These are phyloP conservation scores for Lolium perenne DNA, from an alignment of 176 grass and related monocot species.

Conservation along the genomic window DNA sequence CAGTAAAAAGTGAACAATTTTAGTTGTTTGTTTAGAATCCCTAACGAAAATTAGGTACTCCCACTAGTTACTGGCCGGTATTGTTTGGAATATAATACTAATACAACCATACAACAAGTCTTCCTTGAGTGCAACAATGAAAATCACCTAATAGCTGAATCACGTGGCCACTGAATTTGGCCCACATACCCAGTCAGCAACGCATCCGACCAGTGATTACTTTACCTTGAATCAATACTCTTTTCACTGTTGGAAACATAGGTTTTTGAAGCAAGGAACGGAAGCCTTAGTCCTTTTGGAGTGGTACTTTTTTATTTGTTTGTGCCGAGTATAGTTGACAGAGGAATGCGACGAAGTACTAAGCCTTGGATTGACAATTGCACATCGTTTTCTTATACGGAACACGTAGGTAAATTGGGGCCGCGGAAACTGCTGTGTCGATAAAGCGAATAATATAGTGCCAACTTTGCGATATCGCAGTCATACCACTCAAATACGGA, in stretches of 20 bases:
- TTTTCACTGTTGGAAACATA: background rate
- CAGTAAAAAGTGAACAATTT: too few species aligned
- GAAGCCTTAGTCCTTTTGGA: background rate
- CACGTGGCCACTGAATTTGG: conserved; percentile 3
- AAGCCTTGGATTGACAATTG: background rate
- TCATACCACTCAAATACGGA: too few species aligned
- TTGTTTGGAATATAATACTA: too few species aligned
- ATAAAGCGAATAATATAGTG: background rate
- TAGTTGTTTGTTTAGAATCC: too few species aligned
- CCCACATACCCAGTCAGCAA: background rate
- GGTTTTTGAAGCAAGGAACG: too few species aligned
- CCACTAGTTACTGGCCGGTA: too few species aligned
- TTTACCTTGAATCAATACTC: background rate
- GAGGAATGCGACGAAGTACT: background rate
- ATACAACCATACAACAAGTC: background rate
- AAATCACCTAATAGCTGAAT: background rate
- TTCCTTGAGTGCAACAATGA: background rate
- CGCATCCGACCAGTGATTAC: background rate
- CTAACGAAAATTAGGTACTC: too few species aligned
- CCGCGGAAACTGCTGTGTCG: background rate
- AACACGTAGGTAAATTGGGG: background rate
- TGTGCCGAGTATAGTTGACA: background rate
- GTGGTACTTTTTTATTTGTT: background rate
- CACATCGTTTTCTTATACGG: background rate
- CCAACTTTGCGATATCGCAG: background rate